Evolutionary conservation across 2,329 filamentous ascomycete genomes (phyloP), one percentile per base, ranked within the genome.

Genomic region (Orbilia oligospora): DNA sequence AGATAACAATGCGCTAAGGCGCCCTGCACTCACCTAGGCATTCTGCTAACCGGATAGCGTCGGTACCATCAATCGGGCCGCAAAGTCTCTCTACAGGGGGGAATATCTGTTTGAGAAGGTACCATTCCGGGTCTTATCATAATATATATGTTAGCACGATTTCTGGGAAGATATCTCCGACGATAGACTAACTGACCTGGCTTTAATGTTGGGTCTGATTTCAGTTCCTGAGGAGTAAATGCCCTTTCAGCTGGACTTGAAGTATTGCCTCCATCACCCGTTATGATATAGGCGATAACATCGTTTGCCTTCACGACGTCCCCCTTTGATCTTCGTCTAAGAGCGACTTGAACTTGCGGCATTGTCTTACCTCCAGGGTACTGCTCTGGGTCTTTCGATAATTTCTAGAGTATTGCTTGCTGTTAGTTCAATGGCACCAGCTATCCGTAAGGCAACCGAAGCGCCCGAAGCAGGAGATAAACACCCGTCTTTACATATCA

Each of bases 81-180:
- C 96, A 99, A 22, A 99, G 90, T 88, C 96, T 93, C 86, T 99
- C 96, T 27, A 99, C 96, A 0, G 96, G 96, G 10, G 96, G 96
- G 85, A 99, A 93, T 76, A 99, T 97, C 85, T 99, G 96, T 87
- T 99, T 99, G 86, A 93, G 92, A 46, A 99, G 90, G 84, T 99
- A 99, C 89, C 94, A 98, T 83, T 99, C 96, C n/a, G 97, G 89
- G 83, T 99, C 96, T 80, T 20, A 3, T 9, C 18, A 1, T n/a
- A 30, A 49, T 30, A 6, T 6, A 30, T 6, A 72, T 61, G 22
- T 71, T 66, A 68, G 41, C 41, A 6, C 8, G 33, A 9, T 36
- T 36, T 36, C 24, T 10, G 38, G 33, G 24, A 8, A 46, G 14
- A n/a, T 6, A 41, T 27, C 10, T 1, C 10, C 10, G 16, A 24